Evolutionary conservation across 2,329 filamentous ascomycete genomes (phyloP).

Genomic region (Penicillium nordicum): DNA sequence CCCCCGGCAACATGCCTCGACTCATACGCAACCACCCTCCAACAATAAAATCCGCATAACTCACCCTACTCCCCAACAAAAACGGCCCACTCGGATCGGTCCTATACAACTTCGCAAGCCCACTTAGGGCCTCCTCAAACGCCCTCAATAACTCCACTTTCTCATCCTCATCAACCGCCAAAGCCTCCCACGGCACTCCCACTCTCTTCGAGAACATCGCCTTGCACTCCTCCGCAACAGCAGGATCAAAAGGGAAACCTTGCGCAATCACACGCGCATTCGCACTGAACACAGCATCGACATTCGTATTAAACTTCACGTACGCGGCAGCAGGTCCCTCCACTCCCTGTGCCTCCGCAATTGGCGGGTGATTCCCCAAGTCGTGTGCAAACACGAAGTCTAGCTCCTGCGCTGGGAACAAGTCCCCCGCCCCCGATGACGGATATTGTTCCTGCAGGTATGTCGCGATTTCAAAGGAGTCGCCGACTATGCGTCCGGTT

Average conservation of each 20-base stretch:
- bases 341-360: neutral
- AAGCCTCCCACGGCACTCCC: slow-evolving; percentile 42
- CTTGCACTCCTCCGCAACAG: slow-evolving; percentile 43
- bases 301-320: slow-evolving; percentile 52
- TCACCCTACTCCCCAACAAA: slow-evolving; percentile 45
- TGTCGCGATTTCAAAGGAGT: slow-evolving; percentile 64
- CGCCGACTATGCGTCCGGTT: slow-evolving; percentile 49
- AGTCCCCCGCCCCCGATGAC: slow-evolving; percentile 37
- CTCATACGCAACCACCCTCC: slow-evolving; percentile 56
- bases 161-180: slow-evolving; percentile 39
- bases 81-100: slow-evolving; percentile 46
- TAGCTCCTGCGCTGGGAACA: slow-evolving; percentile 49
- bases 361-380: neutral
- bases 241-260: slow-evolving; percentile 52
- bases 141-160: slow-evolving; percentile 39
- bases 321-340: slow-evolving; percentile 33
- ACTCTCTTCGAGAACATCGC: slow-evolving; percentile 51
- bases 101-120: slow-evolving; percentile 43
- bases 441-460: slow-evolving; percentile 57
- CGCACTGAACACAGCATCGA: slow-evolving; percentile 54
- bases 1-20: slow-evolving; percentile 37
- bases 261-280: slow-evolving; percentile 43
- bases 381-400: slow-evolving; percentile 36
- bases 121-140: slow-evolving; percentile 44
- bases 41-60: slow-evolving; percentile 57